phyloP scores from a whole-genome alignment of 139 green algal species.

The Tetradesmus lagerheimii region DNA sequence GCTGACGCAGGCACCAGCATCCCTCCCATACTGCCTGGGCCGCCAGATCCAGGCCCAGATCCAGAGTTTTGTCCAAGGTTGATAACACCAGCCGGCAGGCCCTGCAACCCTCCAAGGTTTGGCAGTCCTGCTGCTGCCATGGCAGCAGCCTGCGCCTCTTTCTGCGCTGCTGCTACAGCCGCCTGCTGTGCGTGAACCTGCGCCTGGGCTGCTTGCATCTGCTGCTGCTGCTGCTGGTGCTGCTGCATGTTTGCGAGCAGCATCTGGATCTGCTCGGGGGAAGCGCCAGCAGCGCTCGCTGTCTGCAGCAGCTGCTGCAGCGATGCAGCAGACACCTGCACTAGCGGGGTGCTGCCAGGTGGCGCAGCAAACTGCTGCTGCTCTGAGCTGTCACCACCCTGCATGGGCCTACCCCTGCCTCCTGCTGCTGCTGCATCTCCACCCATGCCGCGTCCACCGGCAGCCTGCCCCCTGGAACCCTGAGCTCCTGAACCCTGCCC shows the following conservation, averaged over 20 bases:
- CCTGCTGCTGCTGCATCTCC: conserved; percentile 25
- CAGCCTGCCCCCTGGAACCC: neutral
- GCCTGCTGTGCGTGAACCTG: conserved; percentile 8
- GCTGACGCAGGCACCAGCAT: neutral
- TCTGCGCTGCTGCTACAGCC: neutral
- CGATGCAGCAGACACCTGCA: neutral
- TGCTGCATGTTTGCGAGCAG: conserved; percentile 11
- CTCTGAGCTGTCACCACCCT: neutral
- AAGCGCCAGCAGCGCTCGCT: neutral
- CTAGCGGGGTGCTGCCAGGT: neutral
- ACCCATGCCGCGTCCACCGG: neutral
- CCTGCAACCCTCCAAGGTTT: neutral
- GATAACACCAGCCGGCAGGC: neutral
- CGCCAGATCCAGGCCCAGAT: neutral
- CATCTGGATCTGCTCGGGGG: neutral
- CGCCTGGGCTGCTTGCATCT: neutral
- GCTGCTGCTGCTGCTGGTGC: conserved; percentile 16
- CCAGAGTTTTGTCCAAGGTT: neutral
- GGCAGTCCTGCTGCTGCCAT: conserved; percentile 21
- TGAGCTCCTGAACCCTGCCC: neutral
- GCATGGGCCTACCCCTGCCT: neutral
- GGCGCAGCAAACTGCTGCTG: neutral
- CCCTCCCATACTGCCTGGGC: no score
- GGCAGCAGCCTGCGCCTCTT: neutral
- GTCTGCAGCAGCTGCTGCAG: conserved; percentile 3